These are phyloP conservation scores for Ustilago sp. DNA, from an alignment of 1,284 basidiomycete species.

Conservation along the genomic window DNA sequence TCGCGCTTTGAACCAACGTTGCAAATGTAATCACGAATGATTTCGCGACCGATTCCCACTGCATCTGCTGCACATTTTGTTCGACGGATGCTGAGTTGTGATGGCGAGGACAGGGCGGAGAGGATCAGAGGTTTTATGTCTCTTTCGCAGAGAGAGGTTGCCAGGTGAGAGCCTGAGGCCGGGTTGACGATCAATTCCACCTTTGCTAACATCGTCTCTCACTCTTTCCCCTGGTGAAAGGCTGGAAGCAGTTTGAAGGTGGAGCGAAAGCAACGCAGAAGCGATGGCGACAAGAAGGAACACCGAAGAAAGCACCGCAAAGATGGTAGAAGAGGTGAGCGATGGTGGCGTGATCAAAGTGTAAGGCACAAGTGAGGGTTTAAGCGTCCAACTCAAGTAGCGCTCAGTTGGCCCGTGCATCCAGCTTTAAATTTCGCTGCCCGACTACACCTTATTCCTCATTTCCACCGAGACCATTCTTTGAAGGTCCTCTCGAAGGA, in stretches of 20 bases:
- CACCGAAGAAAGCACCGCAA: too few species aligned
- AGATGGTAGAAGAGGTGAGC: too few species aligned
- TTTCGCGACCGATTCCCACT: conserved; percentile 23
- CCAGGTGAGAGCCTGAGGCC: conserved; percentile 14
- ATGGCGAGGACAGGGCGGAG: neutral
- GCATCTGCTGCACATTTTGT: conserved; percentile 37
- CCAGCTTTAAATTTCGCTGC: neutral
- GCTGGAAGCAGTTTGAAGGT: neutral
- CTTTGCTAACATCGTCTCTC: neutral
- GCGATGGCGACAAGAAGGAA: neutral
- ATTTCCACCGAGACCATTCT: neutral
- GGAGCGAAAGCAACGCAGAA: neutral
- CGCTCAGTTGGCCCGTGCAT: conserved; percentile 12
- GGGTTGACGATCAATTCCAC: conserved; percentile 29
- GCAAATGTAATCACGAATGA: neutral
- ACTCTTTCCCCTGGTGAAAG: neutral
- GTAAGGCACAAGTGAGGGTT: too few species aligned
- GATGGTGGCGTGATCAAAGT: neutral
- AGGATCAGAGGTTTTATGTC: conserved; percentile 16
- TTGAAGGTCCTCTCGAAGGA: too few species aligned
- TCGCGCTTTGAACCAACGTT: neutral
- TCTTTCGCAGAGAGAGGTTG: neutral
- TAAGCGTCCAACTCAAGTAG: neutral
- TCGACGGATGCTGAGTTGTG: neutral
- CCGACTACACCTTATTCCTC: neutral